Conservation (phyloP, 352 stramenopile genomes). For the Aphanomyces stellatus region DNA sequence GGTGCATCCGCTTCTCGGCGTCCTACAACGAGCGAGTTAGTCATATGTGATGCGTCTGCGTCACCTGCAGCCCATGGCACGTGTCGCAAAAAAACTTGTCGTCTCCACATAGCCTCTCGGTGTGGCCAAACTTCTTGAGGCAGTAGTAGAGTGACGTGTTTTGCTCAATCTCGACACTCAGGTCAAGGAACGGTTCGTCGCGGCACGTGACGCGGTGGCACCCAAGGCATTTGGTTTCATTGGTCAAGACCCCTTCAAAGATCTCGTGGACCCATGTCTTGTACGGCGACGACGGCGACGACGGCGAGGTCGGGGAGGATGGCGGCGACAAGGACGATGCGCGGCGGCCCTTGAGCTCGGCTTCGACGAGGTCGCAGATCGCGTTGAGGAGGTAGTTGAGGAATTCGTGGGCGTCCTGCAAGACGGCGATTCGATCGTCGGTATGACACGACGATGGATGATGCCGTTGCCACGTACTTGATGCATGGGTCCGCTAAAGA, state of each 20-base stretch:
- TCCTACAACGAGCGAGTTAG: constrained; percentile 18
- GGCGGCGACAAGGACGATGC: neutral
- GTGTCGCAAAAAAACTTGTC: constrained; percentile 38
- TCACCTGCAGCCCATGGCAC: constrained; percentile 30
- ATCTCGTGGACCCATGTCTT: constrained; percentile 33
- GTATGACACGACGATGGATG: neutral
- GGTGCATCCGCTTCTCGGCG: constrained; percentile 18
- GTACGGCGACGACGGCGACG: neutral
- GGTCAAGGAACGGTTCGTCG: constrained; percentile 33
- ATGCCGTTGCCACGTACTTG: neutral
- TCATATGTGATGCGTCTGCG: neutral
- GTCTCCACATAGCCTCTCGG: constrained; percentile 23
- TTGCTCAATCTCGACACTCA: constrained; percentile 30
- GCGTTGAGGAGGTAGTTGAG: constrained; percentile 37
- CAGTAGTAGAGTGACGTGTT: constrained; percentile 29
- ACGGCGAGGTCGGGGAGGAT: neutral
- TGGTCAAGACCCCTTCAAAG: constrained; percentile 30
- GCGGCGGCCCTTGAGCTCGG: constrained; percentile 8
- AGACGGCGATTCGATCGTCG: neutral
- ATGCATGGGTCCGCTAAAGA: constrained; percentile 14
- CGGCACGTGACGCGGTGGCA: constrained; percentile 24
- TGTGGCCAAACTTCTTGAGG: constrained; percentile 29
- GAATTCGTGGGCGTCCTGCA: constrained; percentile 34
- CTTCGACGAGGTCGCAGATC: constrained; percentile 27
- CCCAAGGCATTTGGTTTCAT: constrained; percentile 32